phyloP scores from a whole-genome alignment of 1,139 yeast species.

The Debaryomyces singareniensis region DNA sequence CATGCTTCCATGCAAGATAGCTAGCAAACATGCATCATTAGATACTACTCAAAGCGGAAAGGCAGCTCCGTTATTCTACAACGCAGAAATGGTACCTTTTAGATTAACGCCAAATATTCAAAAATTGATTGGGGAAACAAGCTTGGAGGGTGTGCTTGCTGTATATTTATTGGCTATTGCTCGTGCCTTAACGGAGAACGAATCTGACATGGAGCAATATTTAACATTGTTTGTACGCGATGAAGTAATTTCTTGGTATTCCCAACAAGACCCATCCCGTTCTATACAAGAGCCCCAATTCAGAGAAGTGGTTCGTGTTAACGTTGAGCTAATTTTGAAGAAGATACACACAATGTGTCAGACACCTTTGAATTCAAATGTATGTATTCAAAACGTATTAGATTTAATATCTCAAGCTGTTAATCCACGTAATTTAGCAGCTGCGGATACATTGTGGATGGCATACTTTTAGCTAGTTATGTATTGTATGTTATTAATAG shows the following conservation, averaged over 20 bases:
- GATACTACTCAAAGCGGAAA: conserved; percentile 52
- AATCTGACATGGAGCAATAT: conserved; percentile 81
- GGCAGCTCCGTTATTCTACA: conserved; percentile 83
- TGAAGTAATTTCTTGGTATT: conserved; percentile 90
- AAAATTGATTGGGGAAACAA: conserved; percentile 86
- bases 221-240: conserved; percentile 90
- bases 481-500: conserved; percentile 1
- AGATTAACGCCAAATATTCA: conserved; percentile 94
- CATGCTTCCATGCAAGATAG: conserved; percentile 84
- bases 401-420: conserved; percentile 94
- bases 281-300: conserved; percentile 74
- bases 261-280: conserved; percentile 67
- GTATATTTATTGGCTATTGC: conserved; percentile 83
- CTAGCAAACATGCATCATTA: conserved; percentile 53
- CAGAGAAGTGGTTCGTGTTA: conserved; percentile 80
- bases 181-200: conserved; percentile 84
- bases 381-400: conserved; percentile 88
- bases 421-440: conserved; percentile 88
- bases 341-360: conserved; percentile 68
- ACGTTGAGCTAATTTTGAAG: conserved; percentile 80
- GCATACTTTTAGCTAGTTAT: conserved; percentile 82
- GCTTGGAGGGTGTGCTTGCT: conserved; percentile 85
- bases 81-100: conserved; percentile 95
- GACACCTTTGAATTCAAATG: conserved; percentile 63
- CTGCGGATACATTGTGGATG: conserved; percentile 94